These are phyloP conservation scores for Blastomyces silverae DNA, from an alignment of 2,329 filamentous ascomycete species.

Conservation along the genomic window DNA sequence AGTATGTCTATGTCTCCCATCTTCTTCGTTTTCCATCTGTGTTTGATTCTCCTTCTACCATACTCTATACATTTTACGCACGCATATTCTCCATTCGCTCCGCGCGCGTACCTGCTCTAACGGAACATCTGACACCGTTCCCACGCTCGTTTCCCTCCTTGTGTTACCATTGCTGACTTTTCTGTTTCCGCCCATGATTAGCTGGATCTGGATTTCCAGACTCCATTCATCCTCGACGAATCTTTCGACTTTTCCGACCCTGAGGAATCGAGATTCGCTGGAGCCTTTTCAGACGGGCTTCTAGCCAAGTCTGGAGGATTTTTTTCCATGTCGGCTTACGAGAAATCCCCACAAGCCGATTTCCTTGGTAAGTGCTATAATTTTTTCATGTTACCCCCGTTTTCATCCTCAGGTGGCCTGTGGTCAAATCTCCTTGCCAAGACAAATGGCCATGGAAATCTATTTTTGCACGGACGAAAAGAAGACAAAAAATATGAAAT, in stretches of 20 bases:
- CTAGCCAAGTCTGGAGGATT: conserved; percentile 54
- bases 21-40: conserved; percentile 14
- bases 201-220: conserved; percentile 42
- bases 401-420: not conserved
- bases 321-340: conserved; percentile 75
- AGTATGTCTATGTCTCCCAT: conserved; percentile 37
- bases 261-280: conserved; percentile 41
- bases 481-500: conserved; percentile 15
- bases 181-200: conserved; percentile 25
- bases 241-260: conserved; percentile 42
- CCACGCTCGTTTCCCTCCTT: not conserved
- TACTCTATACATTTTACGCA: not conserved
- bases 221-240: conserved; percentile 44
- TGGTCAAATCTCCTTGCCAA: conserved; percentile 5
- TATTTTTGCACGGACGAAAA: not conserved
- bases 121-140: conserved; percentile 17
- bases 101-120: conserved; percentile 5
- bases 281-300: conserved; percentile 46
- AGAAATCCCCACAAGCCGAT: conserved; percentile 66
- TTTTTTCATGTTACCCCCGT: conserved; percentile 5
- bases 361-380: conserved; percentile 65
- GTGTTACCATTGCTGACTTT: conserved; percentile 14
- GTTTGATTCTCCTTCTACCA: conserved; percentile 25
- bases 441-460: conserved; percentile 7
- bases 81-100: conserved; percentile 13